Percentiles rank a stretch among this genome's conserved stretches.
These are phyloP conservation scores for Penicillium pulvis DNA, from an alignment of 495 filamentous ascomycete species.

Conservation along the genomic window DNA sequence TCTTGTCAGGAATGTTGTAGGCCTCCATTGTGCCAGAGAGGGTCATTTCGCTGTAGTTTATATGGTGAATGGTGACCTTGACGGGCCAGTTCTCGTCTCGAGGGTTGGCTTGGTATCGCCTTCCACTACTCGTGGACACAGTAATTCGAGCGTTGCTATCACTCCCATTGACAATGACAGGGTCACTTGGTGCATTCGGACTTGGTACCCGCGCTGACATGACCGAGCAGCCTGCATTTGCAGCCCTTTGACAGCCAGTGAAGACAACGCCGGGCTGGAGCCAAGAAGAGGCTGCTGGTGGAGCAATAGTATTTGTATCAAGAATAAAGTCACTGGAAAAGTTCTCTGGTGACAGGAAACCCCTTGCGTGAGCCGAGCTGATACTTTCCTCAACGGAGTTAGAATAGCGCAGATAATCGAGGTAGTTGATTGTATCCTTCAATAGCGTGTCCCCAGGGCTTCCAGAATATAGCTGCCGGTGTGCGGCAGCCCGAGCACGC, in stretches of 20 bases:
- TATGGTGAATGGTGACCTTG: slow-evolving; percentile 68
- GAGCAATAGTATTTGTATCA: slow-evolving; percentile 55
- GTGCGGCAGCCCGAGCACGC: slow-evolving; percentile 49
- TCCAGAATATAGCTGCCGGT: slow-evolving; percentile 48
- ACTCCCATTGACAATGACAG: slow-evolving; percentile 44
- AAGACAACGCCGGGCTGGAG: slow-evolving; percentile 65
- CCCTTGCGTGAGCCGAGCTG: slow-evolving; percentile 50
- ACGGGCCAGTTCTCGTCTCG: slow-evolving; percentile 71
- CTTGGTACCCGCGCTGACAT: slow-evolving; percentile 33
- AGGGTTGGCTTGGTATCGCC: slow-evolving; percentile 41
- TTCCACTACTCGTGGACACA: slow-evolving; percentile 35
- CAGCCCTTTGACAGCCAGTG: slow-evolving; percentile 60
- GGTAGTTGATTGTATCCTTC: slow-evolving; percentile 66
- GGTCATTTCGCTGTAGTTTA: slow-evolving; percentile 65
- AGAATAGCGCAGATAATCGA: slow-evolving; percentile 61
- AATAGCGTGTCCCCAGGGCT: slow-evolving; percentile 46
- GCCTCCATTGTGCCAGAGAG: slow-evolving; percentile 79
- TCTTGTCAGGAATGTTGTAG: slow-evolving; percentile 68
- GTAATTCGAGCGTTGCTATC: slow-evolving; percentile 34
- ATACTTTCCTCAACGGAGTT: slow-evolving; percentile 58
- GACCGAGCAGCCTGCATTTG: slow-evolving; percentile 31
- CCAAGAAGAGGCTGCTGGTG: slow-evolving; percentile 64
- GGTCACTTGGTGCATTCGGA: slow-evolving; percentile 31
- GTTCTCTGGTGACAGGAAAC: slow-evolving; percentile 47
- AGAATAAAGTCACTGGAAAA: slow-evolving; percentile 62